Conservation (phyloP, 2,329 filamentous ascomycete genomes). For the Salinomyces thailandicus region DNA sequence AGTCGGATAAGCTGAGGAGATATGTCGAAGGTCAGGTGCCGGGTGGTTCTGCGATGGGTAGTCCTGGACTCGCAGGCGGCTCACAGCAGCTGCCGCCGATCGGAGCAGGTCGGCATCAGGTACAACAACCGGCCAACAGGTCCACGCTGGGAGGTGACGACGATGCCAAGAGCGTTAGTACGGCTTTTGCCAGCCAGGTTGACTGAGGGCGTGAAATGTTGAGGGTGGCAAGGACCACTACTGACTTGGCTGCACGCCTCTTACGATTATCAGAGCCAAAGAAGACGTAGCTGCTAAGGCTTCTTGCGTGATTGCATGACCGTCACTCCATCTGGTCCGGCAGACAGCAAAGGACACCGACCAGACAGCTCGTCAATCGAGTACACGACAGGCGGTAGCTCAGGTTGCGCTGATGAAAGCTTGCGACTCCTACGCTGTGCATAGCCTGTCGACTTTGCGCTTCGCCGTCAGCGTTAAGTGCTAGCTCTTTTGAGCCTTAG, state of each 20-base stretch:
- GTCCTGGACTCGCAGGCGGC: no score
- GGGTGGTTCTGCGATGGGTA: neutral
- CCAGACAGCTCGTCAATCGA: no score
- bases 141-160: conserved; percentile 54
- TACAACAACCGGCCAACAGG: conserved; percentile 23
- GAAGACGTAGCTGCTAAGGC: neutral
- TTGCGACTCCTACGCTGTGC: no score
- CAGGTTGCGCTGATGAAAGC: no score
- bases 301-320: no score
- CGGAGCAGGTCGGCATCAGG: conserved; percentile 47
- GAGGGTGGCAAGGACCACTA: neutral
- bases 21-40: conserved; percentile 60
- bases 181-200: conserved; percentile 91
- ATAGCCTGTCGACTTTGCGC: no score
- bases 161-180: conserved; percentile 91
- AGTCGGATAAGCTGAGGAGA: conserved; percentile 84
- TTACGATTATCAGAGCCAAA: neutral
- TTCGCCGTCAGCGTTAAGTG: no score
- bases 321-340: no score
- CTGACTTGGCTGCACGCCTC: neutral
- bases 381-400: no score
- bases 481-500: no score
- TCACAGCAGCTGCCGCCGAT: conserved; percentile 45
- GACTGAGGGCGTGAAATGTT: conserved; percentile 35
- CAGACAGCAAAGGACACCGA: no score